Evolutionary conservation across 1,139 yeast species (phyloP), one percentile per base, ranked within the genome.

Genomic region (Zygoascus meyerae): DNA sequence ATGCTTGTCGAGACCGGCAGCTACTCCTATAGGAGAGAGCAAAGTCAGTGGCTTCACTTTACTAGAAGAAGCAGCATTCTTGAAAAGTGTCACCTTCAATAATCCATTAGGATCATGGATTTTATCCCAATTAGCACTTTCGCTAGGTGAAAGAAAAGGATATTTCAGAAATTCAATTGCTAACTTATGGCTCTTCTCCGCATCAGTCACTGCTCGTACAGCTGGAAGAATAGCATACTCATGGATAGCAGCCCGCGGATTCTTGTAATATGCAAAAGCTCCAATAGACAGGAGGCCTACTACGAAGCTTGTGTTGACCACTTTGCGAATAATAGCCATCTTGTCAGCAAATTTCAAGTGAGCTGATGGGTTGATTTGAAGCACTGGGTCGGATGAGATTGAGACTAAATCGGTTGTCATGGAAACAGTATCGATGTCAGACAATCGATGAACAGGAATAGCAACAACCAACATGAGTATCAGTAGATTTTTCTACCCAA

Each of bases 1-100:
- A 59, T 90, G 85, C 66, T 90, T 90, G 65, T 90, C 98, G 54
- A 90, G 75, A 10, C 98, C 98, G 31, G 98, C 97, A 43, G 97
- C 97, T 58, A 90, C 74, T 6, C 97, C 97, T 48, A 90, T 71
- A 16, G 97, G 97, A 48, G 82, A 82, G 29, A 75, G 72, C 60
- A 90, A 68, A 0, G 61, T 68, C 45, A 65, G 44, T 9, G 62
- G 57, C 34, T 55, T 51, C 38, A 64, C 68, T 34, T 56, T 54
- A 6, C 65, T 63, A 41, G 59, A 61, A 11, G 60, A 58, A 38
- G 53, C 55, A 12, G 57, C 51, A 40, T 56, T 51, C 15, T 47
- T 43, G 47, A 66, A 67, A 21, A 67, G 52, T n/a, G 60, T 55
- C 14, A 64, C 66, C 17, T 54, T 48, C 31, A 66, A 54, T 42